Conservation (phyloP, 768 basidiomycete genomes). For the Mycena metata region DNA sequence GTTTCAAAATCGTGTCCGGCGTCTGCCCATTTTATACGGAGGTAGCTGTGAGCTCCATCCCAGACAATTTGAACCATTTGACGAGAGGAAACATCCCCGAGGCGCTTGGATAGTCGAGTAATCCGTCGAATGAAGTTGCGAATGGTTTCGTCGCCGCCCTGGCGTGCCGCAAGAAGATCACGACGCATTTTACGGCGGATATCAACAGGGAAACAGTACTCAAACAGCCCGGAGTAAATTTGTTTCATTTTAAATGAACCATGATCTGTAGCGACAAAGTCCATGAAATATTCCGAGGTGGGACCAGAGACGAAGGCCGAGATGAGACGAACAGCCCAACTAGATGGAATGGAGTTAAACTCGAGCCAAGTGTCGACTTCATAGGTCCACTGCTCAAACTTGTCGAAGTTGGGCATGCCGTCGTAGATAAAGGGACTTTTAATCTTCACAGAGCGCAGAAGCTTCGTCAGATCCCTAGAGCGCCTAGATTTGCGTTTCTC, state of each 20-base stretch:
- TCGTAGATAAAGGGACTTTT: slow-evolving; percentile 5
- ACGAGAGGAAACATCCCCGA: slow-evolving; percentile 16
- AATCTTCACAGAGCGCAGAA: slow-evolving; percentile 6
- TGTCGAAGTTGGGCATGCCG: background rate
- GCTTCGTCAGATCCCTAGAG: slow-evolving; percentile 1
- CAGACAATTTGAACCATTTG: slow-evolving; percentile 17
- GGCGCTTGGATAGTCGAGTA: background rate
- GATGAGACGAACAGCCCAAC: slow-evolving; percentile 21
- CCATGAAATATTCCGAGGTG: slow-evolving; percentile 13
- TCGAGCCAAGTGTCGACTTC: slow-evolving; percentile 15
- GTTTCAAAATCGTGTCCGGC: slow-evolving; percentile 42
- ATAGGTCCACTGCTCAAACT: slow-evolving; percentile 15
- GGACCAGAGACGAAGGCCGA: slow-evolving; percentile 15
- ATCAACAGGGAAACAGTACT: slow-evolving; percentile 8
- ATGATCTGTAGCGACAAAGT: slow-evolving; percentile 6
- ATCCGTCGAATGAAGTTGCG: slow-evolving; percentile 16
- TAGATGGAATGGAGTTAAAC: background rate
- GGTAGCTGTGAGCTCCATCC: slow-evolving; percentile 38
- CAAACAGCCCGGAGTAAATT: slow-evolving; percentile 16
- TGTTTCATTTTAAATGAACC: slow-evolving; percentile 18
- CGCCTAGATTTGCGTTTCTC: background rate
- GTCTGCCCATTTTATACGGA: slow-evolving; percentile 41
- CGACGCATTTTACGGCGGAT: slow-evolving; percentile 8
- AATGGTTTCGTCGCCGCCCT: background rate
- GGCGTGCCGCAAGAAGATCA: background rate